phyloP scores from a whole-genome alignment of 2,329 filamentous ascomycete species.

The Leptographium wingfieldii region DNA sequence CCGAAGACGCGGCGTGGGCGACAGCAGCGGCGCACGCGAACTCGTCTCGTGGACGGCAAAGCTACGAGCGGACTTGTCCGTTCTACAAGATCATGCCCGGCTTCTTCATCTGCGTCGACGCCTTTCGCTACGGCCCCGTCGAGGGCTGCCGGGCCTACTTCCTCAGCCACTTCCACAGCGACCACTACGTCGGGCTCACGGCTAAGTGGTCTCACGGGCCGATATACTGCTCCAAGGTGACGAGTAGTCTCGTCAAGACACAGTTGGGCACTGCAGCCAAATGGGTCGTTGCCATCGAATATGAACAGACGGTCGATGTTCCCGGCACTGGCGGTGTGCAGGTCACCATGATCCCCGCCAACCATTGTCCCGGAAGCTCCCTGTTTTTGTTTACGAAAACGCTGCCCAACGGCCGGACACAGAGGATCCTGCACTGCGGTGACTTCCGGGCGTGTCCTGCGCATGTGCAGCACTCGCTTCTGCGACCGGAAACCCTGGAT shows the following conservation, averaged over 20 bases:
- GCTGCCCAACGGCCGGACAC: conserved; percentile 36
- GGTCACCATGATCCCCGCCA: conserved; percentile 92
- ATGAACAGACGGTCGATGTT: conserved; percentile 66
- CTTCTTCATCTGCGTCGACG: conserved; percentile 86
- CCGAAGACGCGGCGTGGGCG: conserved; percentile 83
- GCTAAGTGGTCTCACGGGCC: conserved; percentile 84
- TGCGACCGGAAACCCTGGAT: conserved; percentile 65
- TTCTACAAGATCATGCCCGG: conserved; percentile 98
- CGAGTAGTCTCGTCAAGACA: conserved; percentile 74
- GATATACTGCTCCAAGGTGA: conserved; percentile 92
- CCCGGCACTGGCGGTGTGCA: conserved; percentile 69
- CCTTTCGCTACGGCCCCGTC: conserved; percentile 88
- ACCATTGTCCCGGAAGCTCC: conserved; percentile 92
- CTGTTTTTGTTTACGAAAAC: conserved; percentile 84
- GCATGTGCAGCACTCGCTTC: conserved; percentile 69
- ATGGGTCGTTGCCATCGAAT: conserved; percentile 76
- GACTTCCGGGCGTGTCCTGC: conserved; percentile 86
- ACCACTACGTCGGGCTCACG: conserved; percentile 89
- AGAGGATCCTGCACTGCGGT: conserved; percentile 85
- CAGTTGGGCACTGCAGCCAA: conserved; percentile 77
- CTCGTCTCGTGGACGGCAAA: conserved; percentile 68
- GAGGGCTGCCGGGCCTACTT: conserved; percentile 91
- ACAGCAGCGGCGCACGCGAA: conserved; percentile 69
- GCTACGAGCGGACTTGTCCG: conserved; percentile 82
- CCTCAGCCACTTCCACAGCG: conserved; percentile 93